Evolutionary conservation across 257 asterid genomes (phyloP).

Genomic region (Solanum sitiens): DNA sequence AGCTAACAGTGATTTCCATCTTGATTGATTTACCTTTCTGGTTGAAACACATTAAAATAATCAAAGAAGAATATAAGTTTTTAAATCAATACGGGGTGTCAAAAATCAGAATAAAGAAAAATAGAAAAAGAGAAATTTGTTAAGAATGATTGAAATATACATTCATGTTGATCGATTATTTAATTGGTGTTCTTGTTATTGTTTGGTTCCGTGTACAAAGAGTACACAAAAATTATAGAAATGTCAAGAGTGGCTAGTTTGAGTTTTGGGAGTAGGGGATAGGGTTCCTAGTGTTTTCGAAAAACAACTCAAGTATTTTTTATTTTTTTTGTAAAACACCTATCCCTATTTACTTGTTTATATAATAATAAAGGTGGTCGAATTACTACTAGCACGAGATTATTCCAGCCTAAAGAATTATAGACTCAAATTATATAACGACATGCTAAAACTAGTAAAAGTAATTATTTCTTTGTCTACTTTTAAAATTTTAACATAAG

Average conservation of each 20-base stretch:
- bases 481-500: background rate
- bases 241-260: background rate
- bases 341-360: background rate
- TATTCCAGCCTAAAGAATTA: background rate
- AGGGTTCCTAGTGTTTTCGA: background rate
- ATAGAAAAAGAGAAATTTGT: background rate
- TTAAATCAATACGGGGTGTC: background rate
- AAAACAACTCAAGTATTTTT: background rate
- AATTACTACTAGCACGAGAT: background rate
- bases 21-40: too few species aligned
- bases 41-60: background rate
- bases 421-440: background rate
- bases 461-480: too few species aligned
- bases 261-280: background rate
- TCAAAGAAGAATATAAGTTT: background rate
- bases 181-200: background rate
- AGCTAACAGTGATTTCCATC: too few species aligned
- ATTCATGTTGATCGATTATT: background rate
- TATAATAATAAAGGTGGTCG: background rate
- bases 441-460: too few species aligned
- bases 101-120: background rate
- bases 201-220: background rate
- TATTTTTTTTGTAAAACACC: background rate
- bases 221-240: background rate
- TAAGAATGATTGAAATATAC: background rate